Evolutionary conservation across 1,284 basidiomycete species (phyloP), one percentile per base, ranked within the genome.

Genomic region (Moniliella sp.): DNA sequence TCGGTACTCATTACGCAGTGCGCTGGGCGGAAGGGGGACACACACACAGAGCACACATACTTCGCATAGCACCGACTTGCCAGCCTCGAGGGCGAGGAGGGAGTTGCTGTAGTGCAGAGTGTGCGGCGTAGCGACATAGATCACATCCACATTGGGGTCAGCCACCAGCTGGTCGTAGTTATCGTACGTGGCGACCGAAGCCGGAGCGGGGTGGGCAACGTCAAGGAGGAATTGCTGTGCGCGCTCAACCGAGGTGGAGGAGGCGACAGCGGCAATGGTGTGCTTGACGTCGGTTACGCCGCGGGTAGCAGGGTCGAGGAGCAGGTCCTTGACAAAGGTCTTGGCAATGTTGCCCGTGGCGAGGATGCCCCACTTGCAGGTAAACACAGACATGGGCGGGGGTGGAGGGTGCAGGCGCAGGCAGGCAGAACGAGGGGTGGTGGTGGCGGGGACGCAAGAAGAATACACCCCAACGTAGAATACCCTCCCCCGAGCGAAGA

Each of bases 31-130:
- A n/a, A n/a, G n/a, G n/a, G n/a, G n/a, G n/a, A n/a, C n/a, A n/a
- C n/a, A n/a, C n/a, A n/a, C n/a, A n/a, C n/a, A n/a, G n/a, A n/a
- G n/a, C n/a, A n/a, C n/a, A 28, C 30, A 25, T 23, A 39, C 39
- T 25, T 54, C 50, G 18, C 49, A 51, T 21, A 37, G 71, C 13
- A 88, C 76, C 58, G 83, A 71, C 61, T 86, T 91, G 31, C 74
- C 74, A 1, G 75, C 76, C 34, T 72, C 68, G 39, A 86, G 70
- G 5, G 77, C 76, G 31, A 72, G 73, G 42, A 76, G 65, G 1
- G 78, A 72, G 48, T 81, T 79, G 36, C 67, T 65, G 56, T 81
- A 81, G 65, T 91, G 83, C 39, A 69, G 67, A 0, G 78, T 77
- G 57, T 88, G 80, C 3, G 82, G 83, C 1, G 83, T 84, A 14